Conservation (phyloP, 208 protist species). For the Trypanosoma mega region DNA sequence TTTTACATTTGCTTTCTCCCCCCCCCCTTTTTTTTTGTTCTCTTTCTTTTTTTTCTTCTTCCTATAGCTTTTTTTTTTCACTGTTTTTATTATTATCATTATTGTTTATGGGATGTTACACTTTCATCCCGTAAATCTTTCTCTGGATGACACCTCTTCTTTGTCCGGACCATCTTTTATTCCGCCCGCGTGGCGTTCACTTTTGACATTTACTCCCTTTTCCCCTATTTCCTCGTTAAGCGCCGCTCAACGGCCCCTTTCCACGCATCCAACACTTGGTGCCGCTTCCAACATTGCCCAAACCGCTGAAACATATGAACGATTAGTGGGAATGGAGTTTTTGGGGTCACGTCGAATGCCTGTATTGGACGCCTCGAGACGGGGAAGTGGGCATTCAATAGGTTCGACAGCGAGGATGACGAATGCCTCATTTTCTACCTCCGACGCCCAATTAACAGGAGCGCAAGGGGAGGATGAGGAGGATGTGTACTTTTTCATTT, state of each 20-base stretch:
- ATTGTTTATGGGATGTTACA: conserved; percentile 11
- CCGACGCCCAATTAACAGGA: not conserved
- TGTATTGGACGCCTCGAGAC: not conserved
- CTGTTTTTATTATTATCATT: no score
- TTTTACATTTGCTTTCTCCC: no score
- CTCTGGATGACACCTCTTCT: not conserved
- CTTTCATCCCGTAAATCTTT: not conserved
- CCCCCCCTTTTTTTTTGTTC: not conserved
- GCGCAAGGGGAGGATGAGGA: not conserved
- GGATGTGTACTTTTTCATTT: conserved; percentile 18
- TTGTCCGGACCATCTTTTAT: not conserved
- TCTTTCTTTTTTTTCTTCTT: no score
- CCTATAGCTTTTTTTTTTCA: no score
- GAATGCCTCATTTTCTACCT: not conserved
- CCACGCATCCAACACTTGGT: no score
- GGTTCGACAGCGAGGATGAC: not conserved
- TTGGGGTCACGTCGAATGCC: conserved; percentile 4
- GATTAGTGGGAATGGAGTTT: conserved; percentile 22
- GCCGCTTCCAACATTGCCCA: no score
- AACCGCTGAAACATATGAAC: conserved; percentile 3
- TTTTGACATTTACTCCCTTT: not conserved
- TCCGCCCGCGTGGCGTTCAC: conserved; percentile 2
- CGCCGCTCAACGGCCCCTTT: not conserved
- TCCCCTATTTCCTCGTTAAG: not conserved
- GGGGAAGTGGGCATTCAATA: not conserved